Evolutionary conservation across 805 yeast species (phyloP), one percentile per base, ranked within the genome.

Genomic region (Metschnikowia lunata): DNA sequence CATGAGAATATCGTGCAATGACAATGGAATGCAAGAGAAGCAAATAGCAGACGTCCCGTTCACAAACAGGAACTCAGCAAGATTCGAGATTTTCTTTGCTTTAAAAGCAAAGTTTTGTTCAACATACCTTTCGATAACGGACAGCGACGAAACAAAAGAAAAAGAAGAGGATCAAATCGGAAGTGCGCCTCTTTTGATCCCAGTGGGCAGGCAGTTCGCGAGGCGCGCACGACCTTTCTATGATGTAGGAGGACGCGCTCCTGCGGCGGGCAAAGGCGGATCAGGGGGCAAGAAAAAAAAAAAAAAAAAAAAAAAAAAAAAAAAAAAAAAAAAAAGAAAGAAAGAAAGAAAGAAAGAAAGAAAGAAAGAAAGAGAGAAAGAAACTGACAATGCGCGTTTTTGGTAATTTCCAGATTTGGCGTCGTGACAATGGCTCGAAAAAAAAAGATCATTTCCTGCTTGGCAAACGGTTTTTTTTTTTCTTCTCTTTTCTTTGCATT

Each of bases 81-180:
- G 23, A 18, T 18, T 18, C 23, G 23, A 18, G 23, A 18, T 18
- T 3, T 18, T 18, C 5, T 5, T 18, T 18, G 23, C 23, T 5
- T 18, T 3, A 5, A 18, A 3, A 18, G 23, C 23, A 18, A 18
- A 18, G 23, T 18, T 18, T 18, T 18, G 23, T 18, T 31, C 34
- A 8, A 54, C 57, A 54, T 54, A 54, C 57, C 56, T 54, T 50
- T 51, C 55, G 54, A 52, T 48, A 52, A 53, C 57, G 40, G 46
- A 47, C 56, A 54, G 54, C 52, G 54, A 48, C 50, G 36, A 40
- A 37, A 43, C n/a, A 29, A 46, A 47, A 47, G 48, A 49, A 49
- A 48, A 41, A 43, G 45, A 39, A 39, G 30, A 15, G 33, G 42
- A 36, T n/a, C 35, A 36, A 35, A 40, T 36, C 47, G 34, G 34